phyloP scores from a whole-genome alignment of 2,329 filamentous ascomycete species.

The Fusarium hainanense region DNA sequence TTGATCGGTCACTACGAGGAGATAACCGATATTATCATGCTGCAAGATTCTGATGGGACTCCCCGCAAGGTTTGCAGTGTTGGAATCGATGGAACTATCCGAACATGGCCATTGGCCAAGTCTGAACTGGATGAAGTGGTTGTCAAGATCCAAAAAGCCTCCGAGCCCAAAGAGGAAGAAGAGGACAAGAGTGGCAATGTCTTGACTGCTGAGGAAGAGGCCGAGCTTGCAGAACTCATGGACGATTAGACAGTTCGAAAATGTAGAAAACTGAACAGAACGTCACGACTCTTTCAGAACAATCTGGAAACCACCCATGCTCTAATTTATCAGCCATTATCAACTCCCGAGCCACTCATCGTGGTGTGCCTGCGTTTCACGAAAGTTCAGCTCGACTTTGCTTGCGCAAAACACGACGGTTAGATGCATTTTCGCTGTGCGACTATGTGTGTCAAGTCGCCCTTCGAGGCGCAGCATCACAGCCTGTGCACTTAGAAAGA shows the following conservation, averaged over 20 bases:
- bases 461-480: slow-evolving; percentile 10
- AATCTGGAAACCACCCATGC: not conserved
- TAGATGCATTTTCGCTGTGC: not conserved
- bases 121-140: slow-evolving; percentile 63
- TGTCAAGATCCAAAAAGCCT: slow-evolving; percentile 57
- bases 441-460: not conserved
- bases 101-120: slow-evolving; percentile 82
- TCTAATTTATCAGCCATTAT: not conserved
- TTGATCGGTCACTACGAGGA: slow-evolving; percentile 93
- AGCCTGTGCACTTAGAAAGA: slow-evolving; percentile 19
- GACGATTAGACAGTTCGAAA: slow-evolving; percentile 62
- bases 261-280: slow-evolving; percentile 1
- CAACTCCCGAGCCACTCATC: not conserved
- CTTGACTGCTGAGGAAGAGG: slow-evolving; percentile 90
- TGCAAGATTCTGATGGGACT: slow-evolving; percentile 55
- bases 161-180: slow-evolving; percentile 64
- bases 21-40: slow-evolving; percentile 80
- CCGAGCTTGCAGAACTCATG: slow-evolving; percentile 92
- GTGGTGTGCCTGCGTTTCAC: slow-evolving; percentile 23
- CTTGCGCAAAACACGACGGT: slow-evolving; percentile 5
- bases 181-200: slow-evolving; percentile 58
- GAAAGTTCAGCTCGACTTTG: slow-evolving; percentile 29
- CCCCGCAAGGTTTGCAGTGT: slow-evolving; percentile 76
- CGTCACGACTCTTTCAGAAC: not conserved
- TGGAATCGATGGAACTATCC: slow-evolving; percentile 88